These are phyloP conservation scores for Batrachochytrium dendrobatidis DNA, from an alignment of 371 early-diverging fungal species.

Conservation along the genomic window DNA sequence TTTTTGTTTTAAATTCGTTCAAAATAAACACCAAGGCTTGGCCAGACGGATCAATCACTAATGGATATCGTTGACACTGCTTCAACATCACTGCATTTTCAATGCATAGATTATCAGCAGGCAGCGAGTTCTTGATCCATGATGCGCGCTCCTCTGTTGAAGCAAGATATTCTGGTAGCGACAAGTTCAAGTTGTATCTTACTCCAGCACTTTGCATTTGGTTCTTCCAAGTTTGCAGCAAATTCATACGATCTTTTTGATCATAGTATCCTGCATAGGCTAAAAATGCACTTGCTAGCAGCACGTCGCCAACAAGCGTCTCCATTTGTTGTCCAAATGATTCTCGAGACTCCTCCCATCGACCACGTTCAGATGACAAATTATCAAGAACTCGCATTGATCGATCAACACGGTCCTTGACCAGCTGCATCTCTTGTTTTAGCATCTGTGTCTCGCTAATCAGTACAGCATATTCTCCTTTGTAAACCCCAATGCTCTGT, in stretches of 20 bases:
- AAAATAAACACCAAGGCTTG: slow-evolving; percentile 85
- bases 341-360: slow-evolving; percentile 89
- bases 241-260: slow-evolving; percentile 82
- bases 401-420: slow-evolving; percentile 89
- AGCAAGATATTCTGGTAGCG: slow-evolving; percentile 85
- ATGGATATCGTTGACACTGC: slow-evolving; percentile 89
- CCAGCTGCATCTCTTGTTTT: slow-evolving; percentile 91
- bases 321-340: slow-evolving; percentile 94
- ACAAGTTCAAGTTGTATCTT: slow-evolving; percentile 72
- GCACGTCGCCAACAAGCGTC: slow-evolving; percentile 96
- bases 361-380: slow-evolving; percentile 83
- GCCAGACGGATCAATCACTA: slow-evolving; percentile 96
- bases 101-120: slow-evolving; percentile 87
- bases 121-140: slow-evolving; percentile 84
- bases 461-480: slow-evolving; percentile 93
- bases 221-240: slow-evolving; percentile 71
- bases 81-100: slow-evolving; percentile 97
- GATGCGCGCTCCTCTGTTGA: slow-evolving; percentile 85
- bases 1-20: slow-evolving; percentile 78
- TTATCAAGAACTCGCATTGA: slow-evolving; percentile 83
- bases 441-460: slow-evolving; percentile 88
- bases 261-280: slow-evolving; percentile 97
- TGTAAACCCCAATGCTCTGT: slow-evolving; percentile 78
- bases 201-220: slow-evolving; percentile 72
- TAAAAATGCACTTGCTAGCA: slow-evolving; percentile 86